These are phyloP conservation scores for Cylindrotheca fusiformis DNA, from an alignment of 108 stramenopile genomes.

Conservation along the genomic window DNA sequence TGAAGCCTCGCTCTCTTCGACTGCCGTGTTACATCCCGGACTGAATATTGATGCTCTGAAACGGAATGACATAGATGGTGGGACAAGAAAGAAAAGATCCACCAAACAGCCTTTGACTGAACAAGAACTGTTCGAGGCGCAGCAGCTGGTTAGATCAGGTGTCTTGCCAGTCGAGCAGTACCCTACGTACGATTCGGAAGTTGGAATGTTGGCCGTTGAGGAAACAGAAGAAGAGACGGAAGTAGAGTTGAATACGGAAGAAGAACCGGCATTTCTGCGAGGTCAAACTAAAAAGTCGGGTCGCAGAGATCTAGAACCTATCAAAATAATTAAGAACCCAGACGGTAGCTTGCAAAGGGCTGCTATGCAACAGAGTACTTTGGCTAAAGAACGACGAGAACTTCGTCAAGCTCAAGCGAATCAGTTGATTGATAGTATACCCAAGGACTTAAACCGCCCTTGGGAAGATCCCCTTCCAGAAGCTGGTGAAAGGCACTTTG, in stretches of 20 bases:
- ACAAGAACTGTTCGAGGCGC: slow-evolving; percentile 96
- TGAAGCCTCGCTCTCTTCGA: slow-evolving; percentile 39
- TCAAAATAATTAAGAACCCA: slow-evolving; percentile 97
- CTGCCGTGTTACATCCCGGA: slow-evolving; percentile 81
- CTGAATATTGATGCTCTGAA: slow-evolving; percentile 71
- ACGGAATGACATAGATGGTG: slow-evolving; percentile 77
- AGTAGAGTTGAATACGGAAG: slow-evolving; percentile 92
- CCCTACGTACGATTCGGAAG: slow-evolving; percentile 93
- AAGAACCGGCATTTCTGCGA: slow-evolving; percentile 93
- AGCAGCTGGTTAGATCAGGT: slow-evolving; percentile 94
- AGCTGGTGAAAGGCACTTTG: slow-evolving; percentile 95
- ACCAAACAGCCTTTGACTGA: slow-evolving; percentile 86
- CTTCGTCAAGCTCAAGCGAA: slow-evolving; percentile 95
- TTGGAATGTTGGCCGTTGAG: slow-evolving; percentile 91
- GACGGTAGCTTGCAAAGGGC: slow-evolving; percentile 97
- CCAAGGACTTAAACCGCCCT: slow-evolving; percentile 95
- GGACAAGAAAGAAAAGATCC: slow-evolving; percentile 28
- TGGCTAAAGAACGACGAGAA: slow-evolving; percentile 97
- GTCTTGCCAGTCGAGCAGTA: slow-evolving; percentile 96
- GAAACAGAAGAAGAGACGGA: slow-evolving; percentile 96
- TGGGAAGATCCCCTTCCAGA: slow-evolving; percentile 99
- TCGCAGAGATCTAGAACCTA: slow-evolving; percentile 73
- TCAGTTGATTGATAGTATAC: slow-evolving; percentile 95
- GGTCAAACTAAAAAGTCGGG: slow-evolving; percentile 89
- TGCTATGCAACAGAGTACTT: slow-evolving; percentile 89